Percentiles rank a stretch among this genome's conserved stretches.
These are phyloP conservation scores for Triticum aestivum DNA, from an alignment of 176 grass and related monocot species.

Conservation along the genomic window DNA sequence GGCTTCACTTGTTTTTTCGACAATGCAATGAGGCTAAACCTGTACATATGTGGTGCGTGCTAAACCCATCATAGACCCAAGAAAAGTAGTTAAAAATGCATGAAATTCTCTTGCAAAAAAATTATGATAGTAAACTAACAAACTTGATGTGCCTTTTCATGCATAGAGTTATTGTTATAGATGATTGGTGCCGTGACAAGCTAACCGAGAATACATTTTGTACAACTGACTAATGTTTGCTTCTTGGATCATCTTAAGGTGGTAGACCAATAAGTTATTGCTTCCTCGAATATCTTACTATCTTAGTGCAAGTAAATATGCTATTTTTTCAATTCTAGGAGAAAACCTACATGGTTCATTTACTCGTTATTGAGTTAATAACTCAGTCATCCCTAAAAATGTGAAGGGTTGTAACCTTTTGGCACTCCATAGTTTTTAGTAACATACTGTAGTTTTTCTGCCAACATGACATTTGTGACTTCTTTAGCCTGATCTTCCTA, in stretches of 20 bases:
- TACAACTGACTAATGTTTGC: not conserved
- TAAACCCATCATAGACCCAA: not conserved
- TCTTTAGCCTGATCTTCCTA: not conserved
- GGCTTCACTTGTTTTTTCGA: not conserved
- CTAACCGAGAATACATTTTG: not conserved
- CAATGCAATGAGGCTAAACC: not conserved
- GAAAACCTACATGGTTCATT: not conserved
- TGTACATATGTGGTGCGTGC: not conserved
- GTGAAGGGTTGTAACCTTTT: conserved; percentile 12
- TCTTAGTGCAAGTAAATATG: not conserved
- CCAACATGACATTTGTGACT: not conserved
- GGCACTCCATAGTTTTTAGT: not conserved
- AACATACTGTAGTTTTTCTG: not conserved
- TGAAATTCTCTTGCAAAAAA: not conserved
- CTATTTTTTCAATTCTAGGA: not conserved
- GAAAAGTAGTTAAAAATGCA: not conserved
- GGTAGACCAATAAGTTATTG: too few species aligned
- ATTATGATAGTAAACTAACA: not conserved
- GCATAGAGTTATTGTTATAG: not conserved
- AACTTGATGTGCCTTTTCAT: not conserved
- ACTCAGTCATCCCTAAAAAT: not conserved
- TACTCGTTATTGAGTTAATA: not conserved
- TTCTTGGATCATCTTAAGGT: not conserved
- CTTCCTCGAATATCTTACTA: not conserved
- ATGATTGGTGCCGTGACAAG: not conserved